Percentiles rank a stretch among this genome's conserved stretches.
Evolutionary conservation across 2,329 filamentous ascomycete genomes (phyloP).

Genomic region (Pezicula carpinea): DNA sequence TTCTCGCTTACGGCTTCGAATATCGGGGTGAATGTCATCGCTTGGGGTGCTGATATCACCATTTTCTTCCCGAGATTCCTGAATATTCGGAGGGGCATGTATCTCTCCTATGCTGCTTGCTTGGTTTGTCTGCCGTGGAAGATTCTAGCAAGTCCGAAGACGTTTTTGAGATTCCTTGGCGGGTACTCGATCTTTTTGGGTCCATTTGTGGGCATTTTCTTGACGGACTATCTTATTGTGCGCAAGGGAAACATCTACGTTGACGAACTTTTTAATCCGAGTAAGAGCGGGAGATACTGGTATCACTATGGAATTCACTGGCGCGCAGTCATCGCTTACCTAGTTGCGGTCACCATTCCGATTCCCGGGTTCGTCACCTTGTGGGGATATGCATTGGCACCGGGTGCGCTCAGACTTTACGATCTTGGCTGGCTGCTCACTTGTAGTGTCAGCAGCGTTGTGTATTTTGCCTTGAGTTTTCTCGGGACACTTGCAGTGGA

Average conservation of each 20-base stretch:
- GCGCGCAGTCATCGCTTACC: not conserved
- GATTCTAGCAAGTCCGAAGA: slow-evolving; percentile 1
- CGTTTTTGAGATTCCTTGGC: slow-evolving; percentile 5
- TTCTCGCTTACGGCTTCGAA: slow-evolving; percentile 7
- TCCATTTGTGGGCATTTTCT: slow-evolving; percentile 30
- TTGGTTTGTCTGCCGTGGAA: slow-evolving; percentile 33
- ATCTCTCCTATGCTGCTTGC: slow-evolving; percentile 12
- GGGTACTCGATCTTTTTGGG: slow-evolving; percentile 17
- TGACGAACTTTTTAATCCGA: slow-evolving; percentile 23
- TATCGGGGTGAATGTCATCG: slow-evolving; percentile 2
- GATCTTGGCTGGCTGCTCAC: not conserved
- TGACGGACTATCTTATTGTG: slow-evolving; percentile 23
- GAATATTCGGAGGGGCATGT: slow-evolving; percentile 6
- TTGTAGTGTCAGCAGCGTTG: not conserved
- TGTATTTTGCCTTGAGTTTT: not conserved
- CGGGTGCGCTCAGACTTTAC: not conserved
- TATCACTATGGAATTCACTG: not conserved
- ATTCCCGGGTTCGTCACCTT: slow-evolving; percentile 1
- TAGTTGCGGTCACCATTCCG: not conserved
- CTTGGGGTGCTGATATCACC: slow-evolving; percentile 2
- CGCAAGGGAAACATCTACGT: slow-evolving; percentile 24
- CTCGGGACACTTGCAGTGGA: not conserved
- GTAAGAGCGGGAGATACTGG: not conserved
- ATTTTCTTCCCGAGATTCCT: slow-evolving; percentile 4
- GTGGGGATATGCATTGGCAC: not conserved